Evolutionary conservation across 148 eudicot genomes (phyloP), one percentile per base, ranked within the genome.

Genomic region (Rheum nobile): DNA sequence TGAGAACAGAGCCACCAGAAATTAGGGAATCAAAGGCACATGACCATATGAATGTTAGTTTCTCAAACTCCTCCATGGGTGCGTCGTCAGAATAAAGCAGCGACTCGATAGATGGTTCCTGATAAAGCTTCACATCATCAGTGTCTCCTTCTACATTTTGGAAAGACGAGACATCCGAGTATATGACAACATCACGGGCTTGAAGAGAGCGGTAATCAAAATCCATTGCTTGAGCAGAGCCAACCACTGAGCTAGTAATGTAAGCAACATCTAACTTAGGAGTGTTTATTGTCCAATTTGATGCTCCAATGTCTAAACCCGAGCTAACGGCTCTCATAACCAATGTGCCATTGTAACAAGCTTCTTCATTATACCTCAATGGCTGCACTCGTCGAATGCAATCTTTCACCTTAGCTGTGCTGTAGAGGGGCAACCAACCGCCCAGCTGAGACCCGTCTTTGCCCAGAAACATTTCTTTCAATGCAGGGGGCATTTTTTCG

Each of bases 221-320:
- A 75, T 74, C 76, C 87, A 81, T 83, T 78, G 98, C 92, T 32
- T 78, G 82, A 68, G 79, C 54, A 52, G 97, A 84, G 71, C 50
- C 76, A 75, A 87, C 83, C 31, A 87, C 68, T 67, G 97, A 59
- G 6, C 34, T 59, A 12, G 35, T 26, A 24, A 94, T 69, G 76
- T 80, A 84, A 46, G 77, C 78, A 69, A 87, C 81, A 70, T 82
- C 80, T 74, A 79, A 71, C 76, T 84, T 88, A 17, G 97, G 95
- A 59, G 91, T 72, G 22, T 11, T 83, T 67, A 94, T 83, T 46
- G 83, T 83, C 97, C 98, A 94, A 72, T 94, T 94, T 72, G 88
- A 88, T 38, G 97, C 24, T 71, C 98, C 98, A 75, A 94, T 91
- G 72, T 89, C 98, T 47, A 91, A 84, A 78, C 98, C 97, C 80